phyloP scores from a whole-genome alignment of 2,329 filamentous ascomycete genomes.

The Aspergillus pseudoviridinutans region DNA sequence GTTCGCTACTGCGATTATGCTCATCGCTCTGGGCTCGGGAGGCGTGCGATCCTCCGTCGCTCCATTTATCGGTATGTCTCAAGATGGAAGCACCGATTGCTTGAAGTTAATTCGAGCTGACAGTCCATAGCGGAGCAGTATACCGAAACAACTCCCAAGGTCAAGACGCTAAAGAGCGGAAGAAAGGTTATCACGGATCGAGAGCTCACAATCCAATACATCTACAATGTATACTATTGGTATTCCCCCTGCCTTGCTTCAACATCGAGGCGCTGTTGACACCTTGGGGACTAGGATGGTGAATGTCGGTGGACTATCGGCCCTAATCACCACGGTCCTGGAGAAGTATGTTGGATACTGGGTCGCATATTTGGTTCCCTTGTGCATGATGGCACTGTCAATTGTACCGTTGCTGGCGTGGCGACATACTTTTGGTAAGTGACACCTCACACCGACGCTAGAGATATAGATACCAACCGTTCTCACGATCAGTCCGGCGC shows the following conservation, averaged over 20 bases:
- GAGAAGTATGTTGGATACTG: background rate
- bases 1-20: background rate
- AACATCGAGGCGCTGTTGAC: too few species aligned
- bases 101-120: too few species aligned
- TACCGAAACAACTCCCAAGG: background rate
- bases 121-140: background rate
- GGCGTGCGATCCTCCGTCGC: background rate
- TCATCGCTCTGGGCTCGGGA: background rate
- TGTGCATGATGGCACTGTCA: background rate
- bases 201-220: too few species aligned
- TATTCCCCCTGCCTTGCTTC: too few species aligned
- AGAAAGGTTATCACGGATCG: too few species aligned
- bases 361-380: background rate
- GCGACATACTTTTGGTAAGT: too few species aligned
- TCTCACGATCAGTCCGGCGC: too few species aligned
- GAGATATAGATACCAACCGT: too few species aligned
- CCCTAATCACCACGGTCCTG: background rate
- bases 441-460: too few species aligned
- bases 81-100: too few species aligned
- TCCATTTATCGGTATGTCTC: background rate
- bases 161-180: background rate
- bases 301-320: background rate
- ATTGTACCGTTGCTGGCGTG: too few species aligned
- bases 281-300: background rate
- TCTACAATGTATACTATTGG: too few species aligned